A percentile compares a stretch with the other conserved stretches of the same genome.
phyloP scores from a whole-genome alignment of 2,329 filamentous ascomycete genomes.

The Orbilia javanica region DNA sequence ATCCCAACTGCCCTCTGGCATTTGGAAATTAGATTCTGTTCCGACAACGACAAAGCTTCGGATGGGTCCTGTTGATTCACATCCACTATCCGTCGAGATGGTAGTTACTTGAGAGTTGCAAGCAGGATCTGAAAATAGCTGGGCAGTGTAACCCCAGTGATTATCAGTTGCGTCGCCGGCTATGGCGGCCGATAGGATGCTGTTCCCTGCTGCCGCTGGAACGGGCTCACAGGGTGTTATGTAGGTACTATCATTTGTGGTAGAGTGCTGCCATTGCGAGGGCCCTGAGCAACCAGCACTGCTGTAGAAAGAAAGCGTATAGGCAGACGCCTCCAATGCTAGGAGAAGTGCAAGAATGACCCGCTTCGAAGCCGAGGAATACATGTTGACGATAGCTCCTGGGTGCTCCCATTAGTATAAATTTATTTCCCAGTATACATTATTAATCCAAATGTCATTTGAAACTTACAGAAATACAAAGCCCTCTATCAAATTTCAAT shows the following conservation, averaged over 20 bases:
- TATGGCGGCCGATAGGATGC: background rate
- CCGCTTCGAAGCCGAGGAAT: background rate
- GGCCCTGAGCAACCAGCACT: background rate
- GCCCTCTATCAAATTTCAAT: background rate
- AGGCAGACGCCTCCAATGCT: conserved; percentile 1
- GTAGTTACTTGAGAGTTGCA: background rate
- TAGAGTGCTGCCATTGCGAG: background rate
- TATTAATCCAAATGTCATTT: too few species aligned
- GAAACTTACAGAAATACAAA: too few species aligned
- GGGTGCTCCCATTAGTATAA: too few species aligned
- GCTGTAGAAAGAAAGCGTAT: conserved; percentile 10
- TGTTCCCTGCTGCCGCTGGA: background rate
- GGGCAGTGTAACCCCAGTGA: conserved; percentile 1
- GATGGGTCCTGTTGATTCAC: background rate
- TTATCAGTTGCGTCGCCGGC: background rate
- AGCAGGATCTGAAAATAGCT: conserved; percentile 7
- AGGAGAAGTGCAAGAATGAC: background rate
- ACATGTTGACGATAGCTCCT: background rate
- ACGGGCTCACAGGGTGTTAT: conserved; percentile 10
- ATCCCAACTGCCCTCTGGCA: background rate
- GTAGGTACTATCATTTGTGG: conserved; percentile 17
- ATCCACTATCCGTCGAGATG: background rate
- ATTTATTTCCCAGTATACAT: too few species aligned
- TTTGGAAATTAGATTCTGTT: background rate
- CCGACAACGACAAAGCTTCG: conserved; percentile 16